Base-by-base conservation (phyloP, 257 asterid genomes). In the Nicotiana undulata region DNA sequence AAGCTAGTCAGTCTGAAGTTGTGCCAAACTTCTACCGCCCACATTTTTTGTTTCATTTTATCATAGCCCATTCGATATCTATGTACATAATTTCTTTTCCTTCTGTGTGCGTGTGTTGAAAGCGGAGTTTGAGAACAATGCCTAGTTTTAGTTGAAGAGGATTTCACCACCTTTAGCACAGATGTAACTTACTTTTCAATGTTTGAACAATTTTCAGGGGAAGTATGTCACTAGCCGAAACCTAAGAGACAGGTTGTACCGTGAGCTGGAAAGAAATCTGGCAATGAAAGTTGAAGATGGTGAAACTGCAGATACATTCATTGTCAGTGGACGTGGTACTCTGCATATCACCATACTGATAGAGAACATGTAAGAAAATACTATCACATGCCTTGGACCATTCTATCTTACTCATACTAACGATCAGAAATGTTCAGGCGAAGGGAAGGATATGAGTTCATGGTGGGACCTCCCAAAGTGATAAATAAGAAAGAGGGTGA, bases 391-490 rank as follows among this genome's bases (percentile, higher is more conserved):
- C 61, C 79, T 15, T 9, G 51, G n/a, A 3, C 53, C 34, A 53
- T 77, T 17, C 46, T 79, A 15, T 82, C 77, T 68, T 80, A 60
- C 64, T 79, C 26, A 46, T 85, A 79, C 68, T 87, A 34, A 86
- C 77, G 20, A 72, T 52, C 12, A 64, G 32, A 53, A 66, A 79
- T 80, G 64, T 77, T 82, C 94, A 95, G 99, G 97, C 95, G 99
- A 77, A 92, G 99, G 86, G 99, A 96, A 92, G 99, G 99, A 85
- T 94, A 85, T 11, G 99, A 96, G 85, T 94, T 94, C 95, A 96
- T 96, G 99, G 99, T 96, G 83, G 99, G 99, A 60, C 99, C 99
- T 16, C 99, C 99, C 78, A 96, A 94, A 88, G 98, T 96, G 81
- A 96, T 96, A 82, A 96, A 96, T 88, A 96, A 92, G 85, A 88